Evolutionary conservation across 345 rosid genomes (phyloP).

Genomic region (Lepidium aucheri): DNA sequence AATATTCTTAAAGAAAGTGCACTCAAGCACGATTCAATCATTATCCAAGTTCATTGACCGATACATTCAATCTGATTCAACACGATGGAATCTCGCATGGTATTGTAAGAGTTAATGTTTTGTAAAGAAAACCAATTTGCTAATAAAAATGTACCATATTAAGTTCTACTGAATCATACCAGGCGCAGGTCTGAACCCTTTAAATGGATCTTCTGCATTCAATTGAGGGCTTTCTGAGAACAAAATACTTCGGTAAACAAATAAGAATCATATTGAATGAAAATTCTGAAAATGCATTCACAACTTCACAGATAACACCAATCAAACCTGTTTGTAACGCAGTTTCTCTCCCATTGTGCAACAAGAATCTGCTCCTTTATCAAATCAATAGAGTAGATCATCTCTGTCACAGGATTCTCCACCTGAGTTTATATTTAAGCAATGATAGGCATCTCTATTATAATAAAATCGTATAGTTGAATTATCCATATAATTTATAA

Average conservation of each 20-base stretch:
- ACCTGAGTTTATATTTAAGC: conserved; percentile 38
- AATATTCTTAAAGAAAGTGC: too few species aligned
- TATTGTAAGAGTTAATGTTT: background rate
- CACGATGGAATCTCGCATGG: conserved; percentile 91
- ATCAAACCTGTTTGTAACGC: conserved; percentile 64
- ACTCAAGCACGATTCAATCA: too few species aligned
- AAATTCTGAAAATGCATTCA: background rate
- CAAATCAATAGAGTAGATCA: conserved; percentile 94
- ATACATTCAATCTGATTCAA: too few species aligned
- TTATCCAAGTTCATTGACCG: too few species aligned
- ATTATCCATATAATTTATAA: too few species aligned
- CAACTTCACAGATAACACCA: background rate
- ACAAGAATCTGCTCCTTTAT: conserved; percentile 94
- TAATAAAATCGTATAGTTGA: too few species aligned
- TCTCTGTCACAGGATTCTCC: conserved; percentile 98
- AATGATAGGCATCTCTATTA: background rate
- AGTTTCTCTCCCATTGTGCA: conserved; percentile 97
- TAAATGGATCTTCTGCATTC: conserved; percentile 98
- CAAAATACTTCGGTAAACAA: conserved; percentile 65
- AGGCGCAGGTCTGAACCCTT: conserved; percentile 95
- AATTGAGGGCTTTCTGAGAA: conserved; percentile 92
- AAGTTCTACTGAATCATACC: conserved; percentile 36
- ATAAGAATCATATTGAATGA: background rate
- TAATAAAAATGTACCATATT: background rate
- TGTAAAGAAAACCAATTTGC: background rate